These are phyloP conservation scores for Starmerella tilneyi DNA, from an alignment of 805 yeast species.

Conservation along the genomic window DNA sequence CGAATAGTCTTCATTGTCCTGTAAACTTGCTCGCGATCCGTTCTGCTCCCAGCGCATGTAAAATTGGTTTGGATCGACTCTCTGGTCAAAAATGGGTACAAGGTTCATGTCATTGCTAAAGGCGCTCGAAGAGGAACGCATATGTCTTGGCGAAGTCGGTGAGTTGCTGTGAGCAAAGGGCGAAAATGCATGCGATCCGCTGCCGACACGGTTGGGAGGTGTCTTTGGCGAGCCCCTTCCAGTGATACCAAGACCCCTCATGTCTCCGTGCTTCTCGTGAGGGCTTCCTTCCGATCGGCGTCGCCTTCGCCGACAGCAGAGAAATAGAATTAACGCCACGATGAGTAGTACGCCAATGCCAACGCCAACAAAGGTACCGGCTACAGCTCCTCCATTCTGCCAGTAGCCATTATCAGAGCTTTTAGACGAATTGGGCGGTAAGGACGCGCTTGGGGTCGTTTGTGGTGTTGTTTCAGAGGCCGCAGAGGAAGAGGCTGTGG, in stretches of 20 bases:
- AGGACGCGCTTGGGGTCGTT: neutral
- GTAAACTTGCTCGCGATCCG: conserved; percentile 39
- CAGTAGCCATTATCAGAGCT: conserved; percentile 37
- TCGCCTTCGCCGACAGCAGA: conserved; percentile 28
- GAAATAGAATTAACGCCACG: conserved; percentile 36
- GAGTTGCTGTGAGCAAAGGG: conserved; percentile 14
- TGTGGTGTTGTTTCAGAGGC: conserved; percentile 3
- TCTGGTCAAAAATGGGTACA: conserved; percentile 43
- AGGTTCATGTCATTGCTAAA: conserved; percentile 27
- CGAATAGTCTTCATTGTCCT: conserved; percentile 49
- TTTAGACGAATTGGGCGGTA: conserved; percentile 20
- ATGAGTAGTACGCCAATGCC: conserved; percentile 47
- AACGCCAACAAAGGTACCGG: conserved; percentile 74
- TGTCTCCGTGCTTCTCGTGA: conserved; percentile 5
- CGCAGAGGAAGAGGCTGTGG: neutral
- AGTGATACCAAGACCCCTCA: neutral
- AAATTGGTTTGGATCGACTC: conserved; percentile 50
- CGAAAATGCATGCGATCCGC: conserved; percentile 16
- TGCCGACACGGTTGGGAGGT: conserved; percentile 5
- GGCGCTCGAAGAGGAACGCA: conserved; percentile 11
- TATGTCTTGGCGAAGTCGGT: conserved; percentile 6
- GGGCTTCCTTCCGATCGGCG: conserved; percentile 10
- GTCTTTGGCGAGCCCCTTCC: conserved; percentile 1
- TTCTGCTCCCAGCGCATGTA: conserved; percentile 40
- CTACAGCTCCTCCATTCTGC: conserved; percentile 63